Percentiles rank a stretch among this genome's conserved stretches.
phyloP scores from a whole-genome alignment of 257 asterid species.

The Oldenlandia corymbosa region DNA sequence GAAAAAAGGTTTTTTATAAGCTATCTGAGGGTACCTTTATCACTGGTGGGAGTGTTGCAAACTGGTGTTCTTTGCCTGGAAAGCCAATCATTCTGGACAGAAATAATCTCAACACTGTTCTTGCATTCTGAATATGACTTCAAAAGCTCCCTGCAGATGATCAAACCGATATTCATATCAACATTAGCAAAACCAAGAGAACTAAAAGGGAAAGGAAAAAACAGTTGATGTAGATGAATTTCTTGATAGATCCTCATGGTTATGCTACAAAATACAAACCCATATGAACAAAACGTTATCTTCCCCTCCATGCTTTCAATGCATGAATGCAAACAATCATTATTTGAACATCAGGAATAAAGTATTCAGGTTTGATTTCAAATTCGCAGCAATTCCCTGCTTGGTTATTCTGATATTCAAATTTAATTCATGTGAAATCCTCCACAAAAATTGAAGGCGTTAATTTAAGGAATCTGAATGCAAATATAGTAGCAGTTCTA shows the following conservation, averaged over 20 bases:
- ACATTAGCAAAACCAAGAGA: constrained; percentile 1
- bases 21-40: constrained; percentile 33
- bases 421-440: too few relatives aligned
- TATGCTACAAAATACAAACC: too few relatives aligned
- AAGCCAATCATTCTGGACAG: constrained; percentile 78
- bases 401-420: too few relatives aligned
- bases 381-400: too few relatives aligned
- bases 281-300: not conserved
- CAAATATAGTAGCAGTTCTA: too few relatives aligned
- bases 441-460: too few relatives aligned
- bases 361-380: not conserved
- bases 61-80: constrained; percentile 51
- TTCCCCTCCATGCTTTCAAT: not conserved
- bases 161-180: constrained; percentile 13
- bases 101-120: constrained; percentile 60
- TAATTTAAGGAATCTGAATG: too few relatives aligned
- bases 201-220: not conserved
- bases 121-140: constrained; percentile 73
- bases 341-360: not conserved
- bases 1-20: too few relatives aligned
- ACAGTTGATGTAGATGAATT: not conserved
- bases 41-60: constrained; percentile 18
- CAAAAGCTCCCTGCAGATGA: constrained; percentile 63
- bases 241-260: too few relatives aligned
- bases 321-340: not conserved